A percentile compares a stretch with the other conserved stretches of the same genome.
These are phyloP conservation scores for Puccinellia tenuiflora DNA, from an alignment of 176 grass and related monocot genomes.

Conservation along the genomic window DNA sequence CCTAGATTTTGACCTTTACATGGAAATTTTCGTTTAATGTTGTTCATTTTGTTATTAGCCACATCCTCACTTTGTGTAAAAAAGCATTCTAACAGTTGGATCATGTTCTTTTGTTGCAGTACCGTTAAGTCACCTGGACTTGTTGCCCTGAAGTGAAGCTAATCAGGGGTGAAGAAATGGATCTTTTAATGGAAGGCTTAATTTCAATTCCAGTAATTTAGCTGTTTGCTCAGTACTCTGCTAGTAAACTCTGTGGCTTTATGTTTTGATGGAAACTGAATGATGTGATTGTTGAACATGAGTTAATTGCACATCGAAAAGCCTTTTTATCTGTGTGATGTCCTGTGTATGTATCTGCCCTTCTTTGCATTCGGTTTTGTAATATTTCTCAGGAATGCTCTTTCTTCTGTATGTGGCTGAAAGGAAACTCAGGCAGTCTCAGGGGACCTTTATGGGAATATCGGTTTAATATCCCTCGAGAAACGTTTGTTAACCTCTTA, in stretches of 20 bases:
- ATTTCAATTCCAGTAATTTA: slow-evolving; percentile 41
- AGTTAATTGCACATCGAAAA: neutral
- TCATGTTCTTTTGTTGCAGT: slow-evolving; percentile 9
- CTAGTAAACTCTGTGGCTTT: neutral
- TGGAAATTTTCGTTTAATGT: neutral
- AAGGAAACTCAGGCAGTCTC: no score
- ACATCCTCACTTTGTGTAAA: neutral
- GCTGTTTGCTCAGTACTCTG: neutral
- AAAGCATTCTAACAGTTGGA: neutral
- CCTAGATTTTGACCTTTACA: neutral
- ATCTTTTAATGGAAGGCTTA: neutral
- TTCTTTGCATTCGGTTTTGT: neutral
- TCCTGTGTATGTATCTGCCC: neutral
- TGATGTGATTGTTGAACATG: slow-evolving; percentile 21
- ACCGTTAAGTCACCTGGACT: slow-evolving; percentile 26
- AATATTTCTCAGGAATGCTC: no score
- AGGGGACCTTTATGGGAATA: no score
- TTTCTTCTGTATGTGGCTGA: no score
- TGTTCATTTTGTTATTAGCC: neutral
- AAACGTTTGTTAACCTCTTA: no score
- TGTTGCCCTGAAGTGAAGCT: neutral
- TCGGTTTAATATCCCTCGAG: no score
- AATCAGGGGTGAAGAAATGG: neutral
- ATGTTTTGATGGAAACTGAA: slow-evolving; percentile 1
- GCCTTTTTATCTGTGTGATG: neutral